Evolutionary conservation across 2,329 filamentous ascomycete species (phyloP).

Genomic region (Colletotrichum sp.): DNA sequence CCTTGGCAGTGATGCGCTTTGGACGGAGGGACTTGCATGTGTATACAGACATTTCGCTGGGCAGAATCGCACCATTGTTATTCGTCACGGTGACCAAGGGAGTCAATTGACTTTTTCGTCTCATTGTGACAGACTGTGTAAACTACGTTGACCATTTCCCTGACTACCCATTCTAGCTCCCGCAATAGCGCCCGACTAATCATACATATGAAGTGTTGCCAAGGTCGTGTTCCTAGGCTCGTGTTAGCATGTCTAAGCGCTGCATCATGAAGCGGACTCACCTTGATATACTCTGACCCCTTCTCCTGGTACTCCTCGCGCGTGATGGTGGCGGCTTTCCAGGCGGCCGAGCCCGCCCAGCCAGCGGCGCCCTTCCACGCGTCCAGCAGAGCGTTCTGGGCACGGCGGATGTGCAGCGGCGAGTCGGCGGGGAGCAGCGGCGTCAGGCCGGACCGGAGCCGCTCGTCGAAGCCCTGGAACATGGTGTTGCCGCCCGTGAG

Average conservation of each 20-base stretch:
- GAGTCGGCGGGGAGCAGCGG: constrained; percentile 74
- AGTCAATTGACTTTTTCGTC: not conserved
- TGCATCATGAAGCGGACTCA: constrained; percentile 34
- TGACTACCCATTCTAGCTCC: not conserved
- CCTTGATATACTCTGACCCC: constrained; percentile 93
- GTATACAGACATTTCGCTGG: not conserved
- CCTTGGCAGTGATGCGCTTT: not conserved
- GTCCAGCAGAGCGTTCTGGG: constrained; percentile 79
- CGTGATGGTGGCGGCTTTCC: constrained; percentile 71
- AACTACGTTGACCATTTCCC: not conserved
- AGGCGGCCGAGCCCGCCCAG: constrained; percentile 72
- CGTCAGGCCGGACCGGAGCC: constrained; percentile 74
- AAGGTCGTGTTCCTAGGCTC: constrained; percentile 66
- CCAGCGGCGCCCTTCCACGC: constrained; percentile 92
- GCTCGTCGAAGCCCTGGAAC: constrained; percentile 85
- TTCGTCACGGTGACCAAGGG: not conserved
- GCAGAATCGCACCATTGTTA: not conserved
- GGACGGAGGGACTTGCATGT: not conserved
- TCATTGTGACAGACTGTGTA: not conserved
- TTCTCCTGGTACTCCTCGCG: constrained; percentile 90
- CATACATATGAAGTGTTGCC: constrained; percentile 63
- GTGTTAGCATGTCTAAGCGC: not conserved
- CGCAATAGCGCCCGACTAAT: constrained; percentile 18
- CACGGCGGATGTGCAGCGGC: constrained; percentile 73
- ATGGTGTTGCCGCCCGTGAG: constrained; percentile 92